phyloP scores from a whole-genome alignment of 177 flowering plant genomes.

The Vitis hybrid region DNA sequence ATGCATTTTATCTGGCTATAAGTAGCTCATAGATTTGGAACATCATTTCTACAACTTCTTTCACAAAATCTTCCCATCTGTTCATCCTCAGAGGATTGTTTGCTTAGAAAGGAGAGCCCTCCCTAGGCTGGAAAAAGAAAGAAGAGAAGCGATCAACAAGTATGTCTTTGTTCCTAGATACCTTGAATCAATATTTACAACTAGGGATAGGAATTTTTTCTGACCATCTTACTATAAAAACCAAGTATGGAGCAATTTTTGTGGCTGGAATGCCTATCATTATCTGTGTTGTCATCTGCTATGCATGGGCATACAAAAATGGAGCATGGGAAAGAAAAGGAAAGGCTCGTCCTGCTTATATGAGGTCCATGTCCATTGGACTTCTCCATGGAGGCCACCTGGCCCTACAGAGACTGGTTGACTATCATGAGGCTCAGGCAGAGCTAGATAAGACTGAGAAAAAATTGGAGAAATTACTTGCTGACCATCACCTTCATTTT shows the following conservation, averaged over 20 bases:
- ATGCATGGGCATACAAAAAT: slow-evolving; percentile 10
- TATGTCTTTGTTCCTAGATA: too few relatives aligned
- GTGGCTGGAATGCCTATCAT: slow-evolving; percentile 11
- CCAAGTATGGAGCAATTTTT: slow-evolving; percentile 15
- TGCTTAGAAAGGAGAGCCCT: too few relatives aligned
- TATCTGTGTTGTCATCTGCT: slow-evolving; percentile 10
- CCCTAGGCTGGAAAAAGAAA: too few relatives aligned
- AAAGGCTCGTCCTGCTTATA: neutral
- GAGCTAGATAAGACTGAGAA: slow-evolving; percentile 7
- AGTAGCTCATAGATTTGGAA: neutral
- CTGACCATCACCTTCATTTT: slow-evolving; percentile 15
- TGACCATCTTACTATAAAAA: neutral
- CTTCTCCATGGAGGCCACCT: slow-evolving; percentile 32
- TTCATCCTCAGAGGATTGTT: too few relatives aligned
- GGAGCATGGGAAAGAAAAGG: neutral
- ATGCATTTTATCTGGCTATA: neutral
- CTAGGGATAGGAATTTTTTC: neutral
- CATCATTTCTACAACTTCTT: too few relatives aligned
- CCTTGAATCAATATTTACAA: too few relatives aligned
- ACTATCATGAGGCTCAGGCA: slow-evolving; percentile 15
- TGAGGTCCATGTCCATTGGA: slow-evolving; percentile 26
- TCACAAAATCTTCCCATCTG: too few relatives aligned
- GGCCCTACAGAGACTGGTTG: slow-evolving; percentile 31
- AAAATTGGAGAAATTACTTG: slow-evolving; percentile 10
- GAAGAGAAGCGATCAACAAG: too few relatives aligned